These are phyloP conservation scores for Chytriomyces sp. DNA, from an alignment of 192 early-diverging fungal species.

Conservation along the genomic window DNA sequence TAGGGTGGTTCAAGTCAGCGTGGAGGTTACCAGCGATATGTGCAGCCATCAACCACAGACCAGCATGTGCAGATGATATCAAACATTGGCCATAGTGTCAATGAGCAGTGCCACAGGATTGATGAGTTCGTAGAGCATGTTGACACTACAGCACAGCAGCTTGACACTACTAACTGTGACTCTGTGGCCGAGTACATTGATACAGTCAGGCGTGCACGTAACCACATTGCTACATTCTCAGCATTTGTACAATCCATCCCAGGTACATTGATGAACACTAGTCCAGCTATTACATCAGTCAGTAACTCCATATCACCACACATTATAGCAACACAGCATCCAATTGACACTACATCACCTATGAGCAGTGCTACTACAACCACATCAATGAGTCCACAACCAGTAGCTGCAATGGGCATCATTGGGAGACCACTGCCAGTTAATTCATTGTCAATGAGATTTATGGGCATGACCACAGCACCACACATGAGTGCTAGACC, in stretches of 20 bases:
- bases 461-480: no score
- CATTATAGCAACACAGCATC: background rate
- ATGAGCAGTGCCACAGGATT: no score
- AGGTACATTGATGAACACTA: background rate
- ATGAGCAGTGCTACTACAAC: slow-evolving; percentile 41
- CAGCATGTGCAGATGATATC: no score
- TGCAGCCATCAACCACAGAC: no score
- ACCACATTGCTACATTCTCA: slow-evolving; percentile 47
- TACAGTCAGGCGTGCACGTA: slow-evolving; percentile 22
- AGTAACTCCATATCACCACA: background rate
- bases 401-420: no score
- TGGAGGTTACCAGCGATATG: no score
- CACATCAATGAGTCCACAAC: slow-evolving; percentile 51
- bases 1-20: no score
- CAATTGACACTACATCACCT: slow-evolving; percentile 25
- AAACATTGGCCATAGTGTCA: no score
- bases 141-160: slow-evolving; percentile 51
- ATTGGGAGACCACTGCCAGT: no score
- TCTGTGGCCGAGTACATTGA: slow-evolving; percentile 52
- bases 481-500: no score
- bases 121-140: no score
- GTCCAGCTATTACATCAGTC: background rate
- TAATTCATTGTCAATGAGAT: no score
- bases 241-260: slow-evolving; percentile 16
- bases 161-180: slow-evolving; percentile 52